Percentiles rank a stretch among this genome's conserved stretches.
These are phyloP conservation scores for Leishmania braziliensis DNA, from an alignment of 208 protist species.

Conservation along the genomic window DNA sequence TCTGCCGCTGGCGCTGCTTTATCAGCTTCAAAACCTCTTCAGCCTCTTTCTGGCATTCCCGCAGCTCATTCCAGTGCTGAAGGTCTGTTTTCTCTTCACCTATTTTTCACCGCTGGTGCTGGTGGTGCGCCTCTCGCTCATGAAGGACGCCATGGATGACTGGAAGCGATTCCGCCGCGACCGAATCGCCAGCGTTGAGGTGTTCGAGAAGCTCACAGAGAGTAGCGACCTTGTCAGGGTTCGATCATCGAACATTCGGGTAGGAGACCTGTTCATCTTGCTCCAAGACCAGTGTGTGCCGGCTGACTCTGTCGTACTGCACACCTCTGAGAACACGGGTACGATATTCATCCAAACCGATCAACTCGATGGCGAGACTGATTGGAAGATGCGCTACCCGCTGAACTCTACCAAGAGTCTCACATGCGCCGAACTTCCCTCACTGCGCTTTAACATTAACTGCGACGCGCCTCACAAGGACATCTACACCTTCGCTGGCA, in stretches of 20 bases:
- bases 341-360: constrained; percentile 98
- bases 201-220: constrained; percentile 64
- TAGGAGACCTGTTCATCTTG: constrained; percentile 95
- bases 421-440: constrained; percentile 33
- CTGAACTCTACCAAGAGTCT: constrained; percentile 56
- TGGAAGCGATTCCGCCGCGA: constrained; percentile 93
- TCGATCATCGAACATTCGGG: constrained; percentile 85
- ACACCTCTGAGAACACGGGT: constrained; percentile 95
- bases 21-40: constrained; percentile 85
- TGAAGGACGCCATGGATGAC: constrained; percentile 96
- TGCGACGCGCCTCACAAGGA: constrained; percentile 92
- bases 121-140: constrained; percentile 88
- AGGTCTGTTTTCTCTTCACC: constrained; percentile 95
- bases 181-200: constrained; percentile 72
- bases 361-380: constrained; percentile 99
- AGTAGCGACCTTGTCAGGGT: constrained; percentile 58
- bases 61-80: constrained; percentile 75
- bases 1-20: constrained; percentile 70
- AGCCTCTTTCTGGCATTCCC: constrained; percentile 86
- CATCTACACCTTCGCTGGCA: constrained; percentile 97
- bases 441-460: constrained; percentile 60
- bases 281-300: constrained; percentile 95
- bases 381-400: constrained; percentile 96
- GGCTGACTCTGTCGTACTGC: constrained; percentile 96
- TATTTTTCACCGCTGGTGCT: constrained; percentile 95